Base-by-base conservation (phyloP, 495 filamentous ascomycete genomes). In the Penicillium pulvis region DNA sequence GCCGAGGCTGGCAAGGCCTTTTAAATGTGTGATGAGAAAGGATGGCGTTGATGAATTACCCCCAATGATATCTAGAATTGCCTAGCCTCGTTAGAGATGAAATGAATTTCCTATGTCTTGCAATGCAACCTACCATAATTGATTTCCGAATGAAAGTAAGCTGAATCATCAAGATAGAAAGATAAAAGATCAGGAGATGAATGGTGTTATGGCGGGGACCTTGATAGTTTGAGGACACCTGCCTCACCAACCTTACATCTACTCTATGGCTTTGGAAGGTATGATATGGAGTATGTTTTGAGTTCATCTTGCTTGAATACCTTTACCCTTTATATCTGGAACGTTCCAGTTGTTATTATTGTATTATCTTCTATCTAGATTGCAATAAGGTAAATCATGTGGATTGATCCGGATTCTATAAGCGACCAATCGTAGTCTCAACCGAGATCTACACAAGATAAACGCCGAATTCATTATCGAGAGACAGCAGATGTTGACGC, bases 1-100 rank as follows among this genome's bases (percentile, higher is more conserved):
- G 73, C 75, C 59, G 72, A 68, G 44, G 73, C 71, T 61, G 72
- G 72, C 56, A 65, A 73, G 65, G 70, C 63, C 58, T 51, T 68
- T 30, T 73, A 61, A 68, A 33, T 44, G 47, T 30, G 53, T 8
- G 20, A 33, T 24, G 52, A 53, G 31, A 42, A 53, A 51, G 56
- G 55, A 42, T 35, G n/a, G 31, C 12, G 31, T 28, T 44, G 11
- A 30, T 33, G 43, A 42, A 42, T 54, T 23, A 45, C 28, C 49
- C 49, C 6, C 4, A 39, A 52, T 52, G 49, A 52, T 52, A 36
- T 51, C 17, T 52, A 52, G 49, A 52, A 41, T 19, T 39, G 16
- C 28, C 31, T 23, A n/a, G 49, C 16, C 49, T 36, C 17, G n/a
- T 36, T 52, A 36, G 6, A 49, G 46, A 52, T 20, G 30, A 52